Conservation (phyloP, 129 eudicot species). For the Centaurea solstitialis region DNA sequence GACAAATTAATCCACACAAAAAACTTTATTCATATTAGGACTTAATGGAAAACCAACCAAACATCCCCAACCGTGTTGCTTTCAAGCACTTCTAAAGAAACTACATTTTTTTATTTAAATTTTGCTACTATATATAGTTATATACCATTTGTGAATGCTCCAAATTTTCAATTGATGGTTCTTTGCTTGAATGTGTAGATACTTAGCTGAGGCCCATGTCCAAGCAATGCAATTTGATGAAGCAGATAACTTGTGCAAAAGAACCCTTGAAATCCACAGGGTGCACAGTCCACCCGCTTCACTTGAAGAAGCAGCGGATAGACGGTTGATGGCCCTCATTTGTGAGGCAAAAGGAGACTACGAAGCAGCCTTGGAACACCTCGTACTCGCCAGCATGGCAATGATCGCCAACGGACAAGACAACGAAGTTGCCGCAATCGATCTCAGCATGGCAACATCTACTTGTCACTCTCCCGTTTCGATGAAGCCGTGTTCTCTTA, state of each 20-base stretch:
- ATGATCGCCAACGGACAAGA: slow-evolving; percentile 99
- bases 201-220: slow-evolving; percentile 97
- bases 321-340: slow-evolving; percentile 95
- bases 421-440: slow-evolving; percentile 92
- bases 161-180: neutral
- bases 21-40: neutral
- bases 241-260: slow-evolving; percentile 77
- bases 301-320: slow-evolving; percentile 97
- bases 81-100: neutral
- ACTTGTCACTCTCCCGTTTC: slow-evolving; percentile 78
- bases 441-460: slow-evolving; percentile 97
- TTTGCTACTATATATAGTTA: neutral
- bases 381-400: slow-evolving; percentile 98
- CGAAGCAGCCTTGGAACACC: slow-evolving; percentile 93
- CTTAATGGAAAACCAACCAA: neutral
- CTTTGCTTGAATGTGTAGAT: slow-evolving; percentile 46
- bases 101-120: neutral
- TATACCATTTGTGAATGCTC: neutral
- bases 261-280: slow-evolving; percentile 94
- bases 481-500: slow-evolving; percentile 99
- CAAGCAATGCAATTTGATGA: slow-evolving; percentile 99
- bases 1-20: no score
- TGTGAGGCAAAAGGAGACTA: slow-evolving; percentile 95
- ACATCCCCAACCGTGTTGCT: neutral
- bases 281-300: slow-evolving; percentile 97